Evolutionary conservation across 1,139 yeast species (phyloP).

Genomic region (Sugiyamaella sp.): DNA sequence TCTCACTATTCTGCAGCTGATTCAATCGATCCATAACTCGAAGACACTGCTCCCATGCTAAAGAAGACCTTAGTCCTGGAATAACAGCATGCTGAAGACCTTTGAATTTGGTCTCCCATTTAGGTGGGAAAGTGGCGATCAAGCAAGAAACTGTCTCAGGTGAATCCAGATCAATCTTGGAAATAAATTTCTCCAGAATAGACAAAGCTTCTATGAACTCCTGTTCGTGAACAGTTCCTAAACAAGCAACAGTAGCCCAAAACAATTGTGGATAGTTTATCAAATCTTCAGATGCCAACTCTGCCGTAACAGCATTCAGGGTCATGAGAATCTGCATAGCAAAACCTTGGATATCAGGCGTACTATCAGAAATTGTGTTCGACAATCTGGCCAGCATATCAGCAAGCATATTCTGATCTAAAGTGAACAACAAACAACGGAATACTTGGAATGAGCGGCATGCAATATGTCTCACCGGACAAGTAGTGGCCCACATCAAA

Average conservation of each 20-base stretch:
- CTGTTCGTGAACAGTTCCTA: slow-evolving; percentile 87
- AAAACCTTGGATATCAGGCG: slow-evolving; percentile 91
- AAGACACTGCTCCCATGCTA: slow-evolving; percentile 77
- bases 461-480: slow-evolving; percentile 96
- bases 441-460: slow-evolving; percentile 94
- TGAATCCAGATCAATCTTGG: slow-evolving; percentile 84
- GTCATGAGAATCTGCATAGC: slow-evolving; percentile 98
- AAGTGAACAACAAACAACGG: slow-evolving; percentile 72
- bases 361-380: slow-evolving; percentile 88
- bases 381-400: slow-evolving; percentile 94
- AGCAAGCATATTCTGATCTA: slow-evolving; percentile 86
- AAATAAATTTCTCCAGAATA: slow-evolving; percentile 76
- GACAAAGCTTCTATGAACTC: slow-evolving; percentile 89
- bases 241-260: slow-evolving; percentile 94
- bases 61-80: slow-evolving; percentile 80
- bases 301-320: slow-evolving; percentile 85
- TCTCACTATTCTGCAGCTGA: slow-evolving; percentile 67
- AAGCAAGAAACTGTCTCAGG: slow-evolving; percentile 84
- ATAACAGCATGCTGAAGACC: slow-evolving; percentile 81
- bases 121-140: slow-evolving; percentile 85
- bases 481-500: slow-evolving; percentile 92
- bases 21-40: slow-evolving; percentile 74
- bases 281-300: slow-evolving; percentile 72
- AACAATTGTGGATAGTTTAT: slow-evolving; percentile 90
- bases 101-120: slow-evolving; percentile 93